Percentiles rank a stretch among this genome's conserved stretches.
Evolutionary conservation across 208 protist species (phyloP).

Genomic region (Trypanosomatidae sp.): DNA sequence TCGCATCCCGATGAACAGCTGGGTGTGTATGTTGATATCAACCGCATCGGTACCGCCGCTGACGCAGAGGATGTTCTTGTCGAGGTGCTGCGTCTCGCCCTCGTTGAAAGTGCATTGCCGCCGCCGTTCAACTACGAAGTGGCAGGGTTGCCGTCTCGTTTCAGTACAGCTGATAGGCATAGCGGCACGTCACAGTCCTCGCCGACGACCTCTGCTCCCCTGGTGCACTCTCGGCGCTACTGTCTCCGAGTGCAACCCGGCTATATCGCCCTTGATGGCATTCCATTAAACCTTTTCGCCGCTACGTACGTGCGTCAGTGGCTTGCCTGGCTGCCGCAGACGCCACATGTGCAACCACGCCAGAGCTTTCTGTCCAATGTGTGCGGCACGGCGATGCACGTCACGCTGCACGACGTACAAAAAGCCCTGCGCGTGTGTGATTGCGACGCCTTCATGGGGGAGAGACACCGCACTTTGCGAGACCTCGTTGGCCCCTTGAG

Average conservation of each 20-base stretch:
- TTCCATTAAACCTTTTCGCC: slow-evolving; percentile 61
- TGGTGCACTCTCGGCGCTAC: not conserved
- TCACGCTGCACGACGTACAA: slow-evolving; percentile 40
- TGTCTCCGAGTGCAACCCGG: slow-evolving; percentile 8
- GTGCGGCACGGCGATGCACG: slow-evolving; percentile 19
- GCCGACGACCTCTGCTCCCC: not conserved
- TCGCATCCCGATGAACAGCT: not conserved
- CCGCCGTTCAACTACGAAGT: not conserved
- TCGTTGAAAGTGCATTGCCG: slow-evolving; percentile 31
- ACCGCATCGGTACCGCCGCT: not conserved
- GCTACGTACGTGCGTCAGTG: slow-evolving; percentile 50
- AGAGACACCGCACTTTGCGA: slow-evolving; percentile 33
- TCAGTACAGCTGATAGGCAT: not conserved
- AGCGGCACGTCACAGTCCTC: not conserved
- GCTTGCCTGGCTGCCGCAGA: slow-evolving; percentile 50
- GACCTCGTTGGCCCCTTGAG: slow-evolving; percentile 58
- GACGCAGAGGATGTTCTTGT: slow-evolving; percentile 20
- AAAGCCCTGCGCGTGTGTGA: slow-evolving; percentile 43
- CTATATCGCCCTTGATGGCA: slow-evolving; percentile 39
- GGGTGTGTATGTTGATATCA: not conserved
- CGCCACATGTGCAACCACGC: slow-evolving; percentile 28
- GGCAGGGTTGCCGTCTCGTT: not conserved
- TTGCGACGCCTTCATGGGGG: slow-evolving; percentile 46
- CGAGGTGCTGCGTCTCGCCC: slow-evolving; percentile 30
- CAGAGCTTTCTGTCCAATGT: slow-evolving; percentile 56